Percentiles rank a stretch among this genome's conserved stretches.
These are phyloP conservation scores for Gossypium herbaceum DNA, from an alignment of 345 rosid genomes.

Conservation along the genomic window DNA sequence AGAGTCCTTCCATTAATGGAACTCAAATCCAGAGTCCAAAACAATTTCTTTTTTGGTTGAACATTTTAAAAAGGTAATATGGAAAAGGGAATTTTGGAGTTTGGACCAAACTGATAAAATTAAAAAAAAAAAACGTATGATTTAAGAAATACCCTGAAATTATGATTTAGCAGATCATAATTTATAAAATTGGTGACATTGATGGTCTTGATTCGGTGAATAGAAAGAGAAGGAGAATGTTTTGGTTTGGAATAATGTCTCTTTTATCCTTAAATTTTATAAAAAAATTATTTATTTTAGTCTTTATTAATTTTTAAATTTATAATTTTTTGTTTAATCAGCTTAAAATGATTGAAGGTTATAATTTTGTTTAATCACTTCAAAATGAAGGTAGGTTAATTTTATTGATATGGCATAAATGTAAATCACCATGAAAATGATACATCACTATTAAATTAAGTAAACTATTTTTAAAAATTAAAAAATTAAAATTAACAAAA, in stretches of 20 bases:
- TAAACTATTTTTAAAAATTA: too few relatives aligned
- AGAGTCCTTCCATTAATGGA: slow-evolving; percentile 16
- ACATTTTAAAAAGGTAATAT: background rate
- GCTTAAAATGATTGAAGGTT: too few relatives aligned
- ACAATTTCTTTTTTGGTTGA: background rate
- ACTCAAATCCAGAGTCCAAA: slow-evolving; percentile 1
- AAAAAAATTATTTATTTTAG: background rate
- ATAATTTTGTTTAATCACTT: too few relatives aligned
- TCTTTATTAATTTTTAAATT: background rate
- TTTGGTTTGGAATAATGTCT: too few relatives aligned
- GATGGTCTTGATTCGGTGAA: background rate
- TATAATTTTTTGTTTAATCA: too few relatives aligned
- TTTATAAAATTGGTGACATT: background rate
- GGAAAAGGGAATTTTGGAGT: background rate
- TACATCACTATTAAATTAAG: too few relatives aligned
- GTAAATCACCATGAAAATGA: too few relatives aligned
- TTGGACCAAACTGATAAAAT: background rate
- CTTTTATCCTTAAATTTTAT: too few relatives aligned
- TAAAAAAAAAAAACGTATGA: background rate
- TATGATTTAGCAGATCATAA: background rate
- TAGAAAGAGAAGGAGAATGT: background rate
- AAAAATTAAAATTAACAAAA: too few relatives aligned
- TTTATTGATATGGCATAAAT: too few relatives aligned
- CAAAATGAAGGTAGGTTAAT: too few relatives aligned
- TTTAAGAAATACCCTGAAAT: background rate